These are phyloP conservation scores for Apiospora marii DNA, from an alignment of 2,329 filamentous ascomycete species.

Conservation along the genomic window DNA sequence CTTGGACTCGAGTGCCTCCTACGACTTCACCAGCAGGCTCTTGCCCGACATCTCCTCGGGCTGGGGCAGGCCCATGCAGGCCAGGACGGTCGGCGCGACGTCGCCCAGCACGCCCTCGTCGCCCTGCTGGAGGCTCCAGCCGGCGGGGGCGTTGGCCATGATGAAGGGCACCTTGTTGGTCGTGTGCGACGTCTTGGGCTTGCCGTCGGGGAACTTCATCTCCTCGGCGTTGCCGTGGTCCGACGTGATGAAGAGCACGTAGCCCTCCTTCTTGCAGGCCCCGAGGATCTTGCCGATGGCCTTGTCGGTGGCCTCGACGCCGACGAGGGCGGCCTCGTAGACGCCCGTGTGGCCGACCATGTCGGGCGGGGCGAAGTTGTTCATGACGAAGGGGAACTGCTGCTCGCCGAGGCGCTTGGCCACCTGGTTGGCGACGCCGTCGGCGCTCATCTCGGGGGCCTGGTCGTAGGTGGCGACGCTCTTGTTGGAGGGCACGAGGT, in stretches of 20 bases:
- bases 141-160: constrained; percentile 94
- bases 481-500: constrained; percentile 87
- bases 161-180: constrained; percentile 98
- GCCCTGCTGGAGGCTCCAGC: constrained; percentile 84
- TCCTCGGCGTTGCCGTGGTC: constrained; percentile 99
- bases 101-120: constrained; percentile 89
- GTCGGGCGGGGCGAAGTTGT: constrained; percentile 99
- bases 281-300: constrained; percentile 94
- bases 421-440: constrained; percentile 87
- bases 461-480: constrained; percentile 91
- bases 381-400: constrained; percentile 97
- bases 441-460: constrained; percentile 95
- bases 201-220: constrained; percentile 96
- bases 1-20: constrained; percentile 24
- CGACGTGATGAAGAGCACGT: constrained; percentile 92
- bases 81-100: constrained; percentile 92
- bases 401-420: constrained; percentile 84
- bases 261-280: constrained; percentile 90
- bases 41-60: constrained; percentile 91
- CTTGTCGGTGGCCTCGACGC: constrained; percentile 86
- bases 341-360: constrained; percentile 99
- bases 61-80: constrained; percentile 88
- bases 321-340: constrained; percentile 91
- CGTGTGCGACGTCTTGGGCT: constrained; percentile 97
- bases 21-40: constrained; percentile 82